Evolutionary conservation across 768 basidiomycete species (phyloP).

Genomic region (Mycena belliarum): DNA sequence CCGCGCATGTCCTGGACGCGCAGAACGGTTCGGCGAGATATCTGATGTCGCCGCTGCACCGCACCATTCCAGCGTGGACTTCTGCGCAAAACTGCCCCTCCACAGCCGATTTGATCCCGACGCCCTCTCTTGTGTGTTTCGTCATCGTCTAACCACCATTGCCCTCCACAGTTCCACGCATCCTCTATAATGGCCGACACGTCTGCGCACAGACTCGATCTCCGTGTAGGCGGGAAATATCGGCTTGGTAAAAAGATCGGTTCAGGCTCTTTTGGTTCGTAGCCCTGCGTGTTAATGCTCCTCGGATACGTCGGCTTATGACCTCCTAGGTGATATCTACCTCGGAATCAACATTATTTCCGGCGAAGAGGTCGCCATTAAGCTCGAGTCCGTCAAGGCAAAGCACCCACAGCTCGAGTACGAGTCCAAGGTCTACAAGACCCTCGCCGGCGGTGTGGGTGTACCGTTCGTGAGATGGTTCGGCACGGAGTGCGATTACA

Average conservation of each 20-base stretch:
- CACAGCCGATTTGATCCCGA: slow-evolving; percentile 8
- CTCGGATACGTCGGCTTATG: slow-evolving; percentile 9
- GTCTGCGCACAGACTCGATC: slow-evolving; percentile 72
- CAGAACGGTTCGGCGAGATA: neutral
- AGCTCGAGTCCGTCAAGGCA: slow-evolving; percentile 99
- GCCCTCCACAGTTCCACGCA: slow-evolving; percentile 14
- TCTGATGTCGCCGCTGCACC: slow-evolving; percentile 1
- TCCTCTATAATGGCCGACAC: slow-evolving; percentile 67
- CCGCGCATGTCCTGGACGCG: too few relatives aligned
- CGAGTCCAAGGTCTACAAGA: slow-evolving; percentile 94
- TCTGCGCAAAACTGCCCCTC: neutral
- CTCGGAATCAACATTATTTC: slow-evolving; percentile 99
- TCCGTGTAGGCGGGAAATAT: slow-evolving; percentile 93
- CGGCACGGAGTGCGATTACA: slow-evolving; percentile 97
- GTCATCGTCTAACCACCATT: slow-evolving; percentile 7
- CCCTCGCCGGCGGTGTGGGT: slow-evolving; percentile 97
- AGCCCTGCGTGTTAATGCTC: slow-evolving; percentile 3
- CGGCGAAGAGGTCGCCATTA: slow-evolving; percentile 99
- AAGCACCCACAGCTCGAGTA: slow-evolving; percentile 99
- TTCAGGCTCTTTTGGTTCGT: slow-evolving; percentile 94
- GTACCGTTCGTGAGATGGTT: slow-evolving; percentile 98
- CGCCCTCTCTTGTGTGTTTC: neutral
- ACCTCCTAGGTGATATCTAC: slow-evolving; percentile 86
- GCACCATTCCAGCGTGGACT: neutral
- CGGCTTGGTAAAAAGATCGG: slow-evolving; percentile 99